Evolutionary conservation across 192 early-diverging fungal genomes (phyloP).

Genomic region (Coemansia aciculifera): DNA sequence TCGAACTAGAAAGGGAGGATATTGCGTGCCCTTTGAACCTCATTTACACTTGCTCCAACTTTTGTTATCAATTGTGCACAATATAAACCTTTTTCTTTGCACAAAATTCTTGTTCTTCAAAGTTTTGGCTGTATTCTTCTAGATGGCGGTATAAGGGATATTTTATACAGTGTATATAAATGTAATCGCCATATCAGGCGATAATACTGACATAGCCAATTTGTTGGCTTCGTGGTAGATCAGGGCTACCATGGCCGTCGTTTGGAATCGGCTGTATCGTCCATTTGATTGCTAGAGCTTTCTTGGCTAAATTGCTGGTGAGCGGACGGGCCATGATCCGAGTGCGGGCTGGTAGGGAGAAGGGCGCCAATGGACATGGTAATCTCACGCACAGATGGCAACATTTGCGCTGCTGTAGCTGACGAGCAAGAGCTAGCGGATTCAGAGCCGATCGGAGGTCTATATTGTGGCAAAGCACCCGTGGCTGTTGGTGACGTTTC

Average conservation of each 20-base stretch:
- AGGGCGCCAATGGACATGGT: constrained; percentile 44
- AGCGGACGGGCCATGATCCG: constrained; percentile 12
- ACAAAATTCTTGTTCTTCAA: background rate
- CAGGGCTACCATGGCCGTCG: constrained; percentile 35
- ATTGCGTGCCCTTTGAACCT: background rate
- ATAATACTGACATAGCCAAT: background rate
- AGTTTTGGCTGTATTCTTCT: background rate
- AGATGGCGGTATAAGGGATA: background rate
- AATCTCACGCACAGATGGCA: constrained; percentile 51
- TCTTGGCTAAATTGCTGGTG: background rate
- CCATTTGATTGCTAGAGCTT: background rate
- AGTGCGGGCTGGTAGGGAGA: constrained; percentile 22
- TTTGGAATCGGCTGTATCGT: constrained; percentile 7
- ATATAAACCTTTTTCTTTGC: background rate
- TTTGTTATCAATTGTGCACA: background rate
- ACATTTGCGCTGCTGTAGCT: constrained; percentile 19
- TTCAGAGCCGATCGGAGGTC: constrained; percentile 11
- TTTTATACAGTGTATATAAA: no score
- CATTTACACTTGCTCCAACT: background rate
- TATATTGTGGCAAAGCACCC: background rate
- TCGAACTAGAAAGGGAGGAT: constrained; percentile 19
- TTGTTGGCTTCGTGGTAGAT: background rate
- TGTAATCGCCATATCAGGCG: background rate
- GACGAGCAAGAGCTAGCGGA: constrained; percentile 19
- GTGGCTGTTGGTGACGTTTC: constrained; percentile 11